phyloP scores from a whole-genome alignment of 208 protist species.

The Crithidia acanthocephali region DNA sequence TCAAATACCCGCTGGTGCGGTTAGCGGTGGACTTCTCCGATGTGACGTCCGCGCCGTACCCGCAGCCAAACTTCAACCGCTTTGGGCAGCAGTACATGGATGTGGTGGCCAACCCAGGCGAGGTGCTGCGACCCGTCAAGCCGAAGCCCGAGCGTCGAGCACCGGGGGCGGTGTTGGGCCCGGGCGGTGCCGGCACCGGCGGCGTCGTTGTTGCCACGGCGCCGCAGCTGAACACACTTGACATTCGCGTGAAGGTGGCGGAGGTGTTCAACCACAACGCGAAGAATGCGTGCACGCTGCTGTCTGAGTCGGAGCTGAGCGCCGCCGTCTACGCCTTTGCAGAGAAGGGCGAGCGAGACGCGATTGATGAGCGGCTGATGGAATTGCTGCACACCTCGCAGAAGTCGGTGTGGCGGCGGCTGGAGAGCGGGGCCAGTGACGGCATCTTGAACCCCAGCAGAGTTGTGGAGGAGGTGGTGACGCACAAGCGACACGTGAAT shows the following conservation, averaged over 20 bases:
- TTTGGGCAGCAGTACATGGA: slow-evolving; percentile 93
- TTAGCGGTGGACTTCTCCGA: slow-evolving; percentile 86
- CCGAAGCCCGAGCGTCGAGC: slow-evolving; percentile 48
- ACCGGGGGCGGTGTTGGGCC: slow-evolving; percentile 5
- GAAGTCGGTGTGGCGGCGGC: slow-evolving; percentile 69
- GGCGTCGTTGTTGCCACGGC: slow-evolving; percentile 44
- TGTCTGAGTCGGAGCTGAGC: slow-evolving; percentile 83
- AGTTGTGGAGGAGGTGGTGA: slow-evolving; percentile 56
- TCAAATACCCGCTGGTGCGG: slow-evolving; percentile 87
- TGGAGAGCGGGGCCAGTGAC: slow-evolving; percentile 65
- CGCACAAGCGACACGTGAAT: slow-evolving; percentile 80
- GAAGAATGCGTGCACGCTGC: slow-evolving; percentile 73
- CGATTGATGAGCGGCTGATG: slow-evolving; percentile 83
- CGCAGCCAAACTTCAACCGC: slow-evolving; percentile 86
- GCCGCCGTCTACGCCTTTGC: slow-evolving; percentile 91
- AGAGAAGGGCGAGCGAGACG: slow-evolving; percentile 86
- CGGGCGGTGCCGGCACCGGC: slow-evolving; percentile 2
- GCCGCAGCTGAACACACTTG: slow-evolving; percentile 62
- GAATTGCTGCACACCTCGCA: slow-evolving; percentile 76
- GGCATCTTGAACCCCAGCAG: slow-evolving; percentile 59
- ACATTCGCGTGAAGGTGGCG: slow-evolving; percentile 88
- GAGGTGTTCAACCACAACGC: slow-evolving; percentile 86
- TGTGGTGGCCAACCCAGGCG: slow-evolving; percentile 84
- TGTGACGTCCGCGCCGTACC: slow-evolving; percentile 72
- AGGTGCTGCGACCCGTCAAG: slow-evolving; percentile 76